These are phyloP conservation scores for Parasitella parasitica DNA, from an alignment of 371 early-diverging fungal genomes.

Conservation along the genomic window DNA sequence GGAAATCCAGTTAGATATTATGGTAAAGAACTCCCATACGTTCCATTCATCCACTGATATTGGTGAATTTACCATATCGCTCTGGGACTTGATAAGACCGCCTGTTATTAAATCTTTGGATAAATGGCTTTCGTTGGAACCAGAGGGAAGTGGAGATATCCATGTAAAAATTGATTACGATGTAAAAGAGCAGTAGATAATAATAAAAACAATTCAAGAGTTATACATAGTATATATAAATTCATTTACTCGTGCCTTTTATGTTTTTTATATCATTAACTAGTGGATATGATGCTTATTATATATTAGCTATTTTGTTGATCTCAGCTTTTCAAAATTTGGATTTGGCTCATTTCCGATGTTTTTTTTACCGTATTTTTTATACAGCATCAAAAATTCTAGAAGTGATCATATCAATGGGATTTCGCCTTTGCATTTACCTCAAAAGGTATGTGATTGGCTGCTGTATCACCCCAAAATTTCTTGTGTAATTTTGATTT, in stretches of 20 bases:
- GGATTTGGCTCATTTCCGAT: too few species aligned
- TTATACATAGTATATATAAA: too few species aligned
- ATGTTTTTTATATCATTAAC: too few species aligned
- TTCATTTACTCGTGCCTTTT: too few species aligned
- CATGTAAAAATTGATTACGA: constrained; percentile 31
- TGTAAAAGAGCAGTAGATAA: background rate
- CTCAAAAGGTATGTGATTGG: constrained; percentile 11
- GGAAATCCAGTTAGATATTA: constrained; percentile 46
- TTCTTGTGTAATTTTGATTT: background rate
- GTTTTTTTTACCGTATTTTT: background rate
- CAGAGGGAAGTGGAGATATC: constrained; percentile 41
- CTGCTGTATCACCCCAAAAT: constrained; percentile 22
- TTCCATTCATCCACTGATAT: constrained; percentile 63
- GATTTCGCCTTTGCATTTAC: background rate
- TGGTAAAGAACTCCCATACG: constrained; percentile 66
- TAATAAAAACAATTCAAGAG: too few species aligned
- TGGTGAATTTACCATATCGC: constrained; percentile 50
- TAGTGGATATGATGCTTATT: background rate
- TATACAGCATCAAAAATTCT: background rate
- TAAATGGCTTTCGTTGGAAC: constrained; percentile 40
- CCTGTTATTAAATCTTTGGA: constrained; percentile 14
- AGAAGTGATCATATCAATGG: background rate
- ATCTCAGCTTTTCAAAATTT: too few species aligned
- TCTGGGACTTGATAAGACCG: constrained; percentile 49
- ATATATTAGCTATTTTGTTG: background rate